These are phyloP conservation scores for Colletotrichum noveboracense DNA, from an alignment of 2,329 filamentous ascomycete genomes.

Conservation along the genomic window DNA sequence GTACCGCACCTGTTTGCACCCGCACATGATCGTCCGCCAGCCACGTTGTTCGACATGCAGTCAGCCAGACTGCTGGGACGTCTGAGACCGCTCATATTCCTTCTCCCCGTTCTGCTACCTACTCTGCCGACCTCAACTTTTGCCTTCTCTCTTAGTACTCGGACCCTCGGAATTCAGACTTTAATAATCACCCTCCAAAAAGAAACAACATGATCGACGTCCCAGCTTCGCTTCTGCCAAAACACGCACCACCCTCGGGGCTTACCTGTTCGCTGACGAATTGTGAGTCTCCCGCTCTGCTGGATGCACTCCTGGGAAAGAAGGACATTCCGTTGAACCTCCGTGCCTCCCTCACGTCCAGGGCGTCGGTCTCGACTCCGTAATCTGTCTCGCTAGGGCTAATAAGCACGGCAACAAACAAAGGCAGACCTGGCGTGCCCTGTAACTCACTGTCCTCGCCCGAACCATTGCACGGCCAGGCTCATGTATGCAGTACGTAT, in stretches of 20 bases:
- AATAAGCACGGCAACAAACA: background rate
- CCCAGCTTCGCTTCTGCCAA: background rate
- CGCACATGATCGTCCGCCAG: background rate
- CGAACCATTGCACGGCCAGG: background rate
- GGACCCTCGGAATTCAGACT: background rate
- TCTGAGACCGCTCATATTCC: background rate
- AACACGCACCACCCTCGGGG: background rate
- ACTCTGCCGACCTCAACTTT: background rate
- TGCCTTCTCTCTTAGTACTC: background rate
- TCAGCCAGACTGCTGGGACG: background rate
- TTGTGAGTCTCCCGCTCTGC: background rate
- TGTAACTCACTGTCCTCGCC: background rate
- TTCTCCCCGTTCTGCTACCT: background rate
- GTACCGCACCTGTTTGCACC: background rate
- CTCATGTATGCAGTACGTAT: background rate
- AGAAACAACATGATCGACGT: background rate
- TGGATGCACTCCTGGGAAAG: background rate
- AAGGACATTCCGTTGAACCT: background rate
- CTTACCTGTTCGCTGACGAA: slow-evolving; percentile 2
- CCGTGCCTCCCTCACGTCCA: background rate
- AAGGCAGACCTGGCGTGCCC: background rate
- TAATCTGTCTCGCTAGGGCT: background rate
- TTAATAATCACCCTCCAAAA: background rate
- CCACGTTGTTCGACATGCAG: slow-evolving; percentile 1
- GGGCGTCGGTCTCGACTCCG: background rate